Evolutionary conservation across 257 asterid genomes (phyloP).

Genomic region (Solanum virginianum): DNA sequence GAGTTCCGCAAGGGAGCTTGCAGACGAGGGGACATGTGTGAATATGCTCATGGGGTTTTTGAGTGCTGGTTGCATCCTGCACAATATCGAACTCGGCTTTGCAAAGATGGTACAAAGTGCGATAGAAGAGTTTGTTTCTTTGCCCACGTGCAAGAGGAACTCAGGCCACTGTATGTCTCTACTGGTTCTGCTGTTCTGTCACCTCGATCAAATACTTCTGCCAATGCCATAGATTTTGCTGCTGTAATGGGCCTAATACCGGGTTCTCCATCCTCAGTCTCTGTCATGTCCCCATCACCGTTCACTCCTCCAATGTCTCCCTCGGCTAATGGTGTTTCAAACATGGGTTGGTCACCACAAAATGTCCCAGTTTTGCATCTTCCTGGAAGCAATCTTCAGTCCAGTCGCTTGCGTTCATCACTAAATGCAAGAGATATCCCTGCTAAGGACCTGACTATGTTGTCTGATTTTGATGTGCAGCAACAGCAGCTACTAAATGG

Average conservation of each 20-base stretch:
- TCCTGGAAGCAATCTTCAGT: constrained; percentile 63
- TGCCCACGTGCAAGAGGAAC: constrained; percentile 11
- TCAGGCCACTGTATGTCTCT: constrained; percentile 48
- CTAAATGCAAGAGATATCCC: constrained; percentile 56
- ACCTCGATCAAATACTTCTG: constrained; percentile 39
- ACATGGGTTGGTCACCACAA: constrained; percentile 50
- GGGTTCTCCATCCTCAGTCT: constrained; percentile 51
- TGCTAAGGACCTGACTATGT: constrained; percentile 23
- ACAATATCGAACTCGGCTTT: constrained; percentile 10
- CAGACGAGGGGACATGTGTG: constrained; percentile 2
- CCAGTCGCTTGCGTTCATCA: constrained; percentile 76
- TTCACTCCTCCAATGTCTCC: constrained; percentile 87
- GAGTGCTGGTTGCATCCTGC: constrained; percentile 11
- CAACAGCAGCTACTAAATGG: constrained; percentile 43
- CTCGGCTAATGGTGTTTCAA: constrained; percentile 36
- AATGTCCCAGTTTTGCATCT: constrained; percentile 66
- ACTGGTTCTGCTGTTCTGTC: constrained; percentile 79
- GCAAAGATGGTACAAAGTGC: constrained; percentile 2
- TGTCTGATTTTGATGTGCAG: constrained; percentile 38
- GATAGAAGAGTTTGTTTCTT: constrained; percentile 7
- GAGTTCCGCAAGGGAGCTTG: constrained; percentile 5
- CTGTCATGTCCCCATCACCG: constrained; percentile 40
- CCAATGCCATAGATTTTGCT: constrained; percentile 49
- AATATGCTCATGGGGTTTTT: constrained; percentile 8
- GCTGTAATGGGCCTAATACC: constrained; percentile 55